Evolutionary conservation across 305 asterid genomes (phyloP).

Genomic region (Stenogyne calaminthoides): DNA sequence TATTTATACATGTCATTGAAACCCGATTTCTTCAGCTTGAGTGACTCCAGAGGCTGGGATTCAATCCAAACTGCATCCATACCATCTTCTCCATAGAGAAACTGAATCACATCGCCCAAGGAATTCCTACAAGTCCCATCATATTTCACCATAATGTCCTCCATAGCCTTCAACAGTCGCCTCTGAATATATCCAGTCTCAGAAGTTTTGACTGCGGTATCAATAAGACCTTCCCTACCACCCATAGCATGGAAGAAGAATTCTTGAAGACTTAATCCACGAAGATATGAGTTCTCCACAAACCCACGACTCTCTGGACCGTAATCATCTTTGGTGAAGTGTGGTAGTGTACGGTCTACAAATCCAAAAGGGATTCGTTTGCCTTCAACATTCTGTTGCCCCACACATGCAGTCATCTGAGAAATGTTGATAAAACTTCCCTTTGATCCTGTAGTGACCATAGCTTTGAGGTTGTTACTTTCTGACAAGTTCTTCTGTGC

Average conservation of each 20-base stretch:
- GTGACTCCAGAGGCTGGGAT: constrained; percentile 85
- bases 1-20: constrained; percentile 73
- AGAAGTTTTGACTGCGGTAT: constrained; percentile 98
- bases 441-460: constrained; percentile 99
- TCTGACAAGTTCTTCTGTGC: constrained; percentile 97
- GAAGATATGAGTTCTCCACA: constrained; percentile 96
- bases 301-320: constrained; percentile 99
- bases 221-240: constrained; percentile 99
- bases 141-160: constrained; percentile 99
- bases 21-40: constrained; percentile 76
- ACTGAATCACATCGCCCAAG: constrained; percentile 96
- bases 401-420: constrained; percentile 99
- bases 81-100: constrained; percentile 98
- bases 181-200: constrained; percentile 99
- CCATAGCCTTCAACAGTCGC: constrained; percentile 98
- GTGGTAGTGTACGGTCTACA: constrained; percentile 87
- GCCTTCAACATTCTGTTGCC: constrained; percentile 99
- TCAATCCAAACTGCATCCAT: constrained; percentile 99
- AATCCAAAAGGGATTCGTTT: constrained; percentile 98
- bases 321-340: constrained; percentile 85
- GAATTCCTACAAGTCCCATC: constrained; percentile 99
- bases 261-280: constrained; percentile 97
- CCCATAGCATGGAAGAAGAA: constrained; percentile 99
- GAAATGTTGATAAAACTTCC: constrained; percentile 99
- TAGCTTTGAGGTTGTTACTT: constrained; percentile 97